phyloP scores from a whole-genome alignment of 768 basidiomycete genomes.

The Xerocomellus amylosporus region DNA sequence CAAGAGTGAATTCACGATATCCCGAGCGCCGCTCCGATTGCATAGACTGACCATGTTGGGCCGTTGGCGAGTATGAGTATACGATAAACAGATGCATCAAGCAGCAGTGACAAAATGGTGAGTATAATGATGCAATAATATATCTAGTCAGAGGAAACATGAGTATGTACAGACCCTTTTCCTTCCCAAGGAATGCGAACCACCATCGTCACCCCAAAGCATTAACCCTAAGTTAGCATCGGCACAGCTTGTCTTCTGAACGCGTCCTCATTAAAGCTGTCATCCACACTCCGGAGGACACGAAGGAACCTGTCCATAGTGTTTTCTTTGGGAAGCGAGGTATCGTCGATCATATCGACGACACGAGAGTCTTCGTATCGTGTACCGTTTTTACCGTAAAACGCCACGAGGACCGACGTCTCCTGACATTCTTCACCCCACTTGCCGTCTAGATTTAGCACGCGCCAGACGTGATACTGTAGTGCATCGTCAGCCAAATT shows the following conservation, averaged over 20 bases:
- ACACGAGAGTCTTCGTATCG: slow-evolving; percentile 50
- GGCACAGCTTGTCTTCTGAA: slow-evolving; percentile 1
- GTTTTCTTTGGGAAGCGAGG: slow-evolving; percentile 42
- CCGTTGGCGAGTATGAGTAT: too few species aligned
- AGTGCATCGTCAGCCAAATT: neutral
- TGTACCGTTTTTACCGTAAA: slow-evolving; percentile 57
- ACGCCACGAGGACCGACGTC: slow-evolving; percentile 45
- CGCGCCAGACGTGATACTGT: slow-evolving; percentile 49
- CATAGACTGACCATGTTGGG: too few species aligned
- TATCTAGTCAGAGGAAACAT: neutral
- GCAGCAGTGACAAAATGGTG: neutral
- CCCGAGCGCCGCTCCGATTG: too few species aligned
- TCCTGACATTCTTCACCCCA: slow-evolving; percentile 51
- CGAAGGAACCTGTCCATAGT: slow-evolving; percentile 47
- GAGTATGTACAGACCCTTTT: neutral
- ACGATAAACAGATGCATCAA: neutral
- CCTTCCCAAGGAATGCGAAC: neutral
- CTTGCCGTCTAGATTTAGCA: slow-evolving; percentile 41
- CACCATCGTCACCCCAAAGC: neutral
- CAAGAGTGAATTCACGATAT: too few species aligned
- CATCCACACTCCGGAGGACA: slow-evolving; percentile 49
- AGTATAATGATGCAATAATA: neutral
- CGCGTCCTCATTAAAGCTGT: slow-evolving; percentile 33
- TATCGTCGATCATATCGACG: slow-evolving; percentile 49
- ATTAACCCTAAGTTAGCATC: neutral